Evolutionary conservation across 192 early-diverging fungal species (phyloP).

Genomic region (Podila verticillata): DNA sequence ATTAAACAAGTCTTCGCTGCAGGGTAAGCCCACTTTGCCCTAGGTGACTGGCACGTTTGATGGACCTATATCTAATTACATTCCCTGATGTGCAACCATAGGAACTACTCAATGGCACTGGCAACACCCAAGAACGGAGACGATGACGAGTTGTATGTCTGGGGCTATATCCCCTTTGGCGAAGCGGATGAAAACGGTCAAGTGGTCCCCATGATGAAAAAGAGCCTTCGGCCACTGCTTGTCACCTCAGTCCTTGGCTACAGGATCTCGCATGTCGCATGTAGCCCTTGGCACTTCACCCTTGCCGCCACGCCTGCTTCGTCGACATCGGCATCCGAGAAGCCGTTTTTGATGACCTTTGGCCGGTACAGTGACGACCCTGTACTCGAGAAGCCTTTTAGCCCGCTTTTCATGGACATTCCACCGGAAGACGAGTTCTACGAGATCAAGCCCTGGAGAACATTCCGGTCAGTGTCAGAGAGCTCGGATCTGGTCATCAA

Average conservation of each 20-base stretch:
- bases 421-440: slow-evolving; percentile 50
- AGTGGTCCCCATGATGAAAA: slow-evolving; percentile 26
- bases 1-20: slow-evolving; percentile 47
- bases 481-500: slow-evolving; percentile 44
- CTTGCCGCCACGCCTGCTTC: slow-evolving; percentile 24
- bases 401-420: slow-evolving; percentile 34
- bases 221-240: slow-evolving; percentile 37
- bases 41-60: background rate
- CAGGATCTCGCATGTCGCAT: slow-evolving; percentile 45
- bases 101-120: slow-evolving; percentile 40
- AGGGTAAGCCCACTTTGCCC: slow-evolving; percentile 14
- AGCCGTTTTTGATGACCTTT: slow-evolving; percentile 49
- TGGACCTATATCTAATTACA: no score
- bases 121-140: slow-evolving; percentile 31
- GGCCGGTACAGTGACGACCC: slow-evolving; percentile 26
- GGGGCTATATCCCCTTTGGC: slow-evolving; percentile 49
- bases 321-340: background rate
- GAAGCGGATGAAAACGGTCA: slow-evolving; percentile 31
- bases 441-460: slow-evolving; percentile 43
- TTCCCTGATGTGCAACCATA: background rate
- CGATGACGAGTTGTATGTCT: slow-evolving; percentile 48
- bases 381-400: slow-evolving; percentile 37
- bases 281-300: slow-evolving; percentile 49
- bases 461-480: slow-evolving; percentile 22
- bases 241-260: slow-evolving; percentile 48